Percentiles rank a stretch among this genome's conserved stretches.
phyloP scores from a whole-genome alignment of 176 grass and related monocot genomes.

The Oryza longistaminata region DNA sequence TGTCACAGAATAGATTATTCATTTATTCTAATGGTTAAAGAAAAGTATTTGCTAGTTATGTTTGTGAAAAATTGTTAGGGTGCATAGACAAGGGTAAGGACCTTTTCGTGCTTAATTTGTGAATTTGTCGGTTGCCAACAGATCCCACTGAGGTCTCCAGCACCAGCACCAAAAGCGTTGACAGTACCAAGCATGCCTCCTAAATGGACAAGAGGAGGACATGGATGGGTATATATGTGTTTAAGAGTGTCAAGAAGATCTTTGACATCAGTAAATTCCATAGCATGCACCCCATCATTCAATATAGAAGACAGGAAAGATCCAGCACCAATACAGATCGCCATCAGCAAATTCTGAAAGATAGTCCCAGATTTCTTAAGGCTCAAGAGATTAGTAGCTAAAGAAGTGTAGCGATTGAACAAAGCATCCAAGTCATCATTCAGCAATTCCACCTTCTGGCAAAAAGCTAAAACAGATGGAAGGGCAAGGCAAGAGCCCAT shows the following conservation, averaged over 20 bases:
- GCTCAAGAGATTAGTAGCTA: constrained; percentile 65
- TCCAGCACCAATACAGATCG: constrained; percentile 79
- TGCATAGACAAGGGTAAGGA: constrained; percentile 34
- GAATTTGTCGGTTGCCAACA: constrained; percentile 40
- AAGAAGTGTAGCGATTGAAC: constrained; percentile 61
- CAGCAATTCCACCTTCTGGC: constrained; percentile 75
- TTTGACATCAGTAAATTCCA: constrained; percentile 66
- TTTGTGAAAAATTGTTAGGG: constrained; percentile 7
- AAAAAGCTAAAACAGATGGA: constrained; percentile 76
- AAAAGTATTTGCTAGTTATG: constrained; percentile 16
- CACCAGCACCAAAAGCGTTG: constrained; percentile 82
- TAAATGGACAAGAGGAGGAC: constrained; percentile 77
- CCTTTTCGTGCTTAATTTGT: constrained; percentile 57
- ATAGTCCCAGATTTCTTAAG: constrained; percentile 67
- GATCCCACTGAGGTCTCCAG: constrained; percentile 61
- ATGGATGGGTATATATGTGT: constrained; percentile 60
- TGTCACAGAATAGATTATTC: constrained; percentile 45
- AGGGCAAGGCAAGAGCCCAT: constrained; percentile 83
- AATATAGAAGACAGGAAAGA: constrained; percentile 72
- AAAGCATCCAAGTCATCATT: constrained; percentile 70
- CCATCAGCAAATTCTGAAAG: constrained; percentile 84
- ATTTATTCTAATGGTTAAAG: constrained; percentile 14
- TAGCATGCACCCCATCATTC: constrained; percentile 69
- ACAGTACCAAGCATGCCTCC: constrained; percentile 81
- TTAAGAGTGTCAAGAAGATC: constrained; percentile 63